phyloP scores from a whole-genome alignment of 2,329 filamentous ascomycete genomes.

The Podosphaera xanthii region DNA sequence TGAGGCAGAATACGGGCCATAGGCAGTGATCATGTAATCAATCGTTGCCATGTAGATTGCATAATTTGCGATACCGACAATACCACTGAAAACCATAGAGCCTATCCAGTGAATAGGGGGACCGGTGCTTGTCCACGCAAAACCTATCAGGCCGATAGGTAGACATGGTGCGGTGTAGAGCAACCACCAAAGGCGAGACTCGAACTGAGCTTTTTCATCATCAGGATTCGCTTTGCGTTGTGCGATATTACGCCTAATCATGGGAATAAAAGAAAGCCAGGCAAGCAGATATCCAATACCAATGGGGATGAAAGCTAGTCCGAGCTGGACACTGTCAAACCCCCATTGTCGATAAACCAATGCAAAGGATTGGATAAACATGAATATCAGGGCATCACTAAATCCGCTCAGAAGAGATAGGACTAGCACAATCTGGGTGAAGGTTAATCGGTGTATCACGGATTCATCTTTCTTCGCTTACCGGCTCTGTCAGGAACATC shows the following conservation, averaged over 20 bases:
- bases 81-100: slow-evolving; percentile 37
- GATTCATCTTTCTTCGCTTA: background rate
- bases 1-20: slow-evolving; percentile 49
- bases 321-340: slow-evolving; percentile 32
- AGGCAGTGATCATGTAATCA: slow-evolving; percentile 56
- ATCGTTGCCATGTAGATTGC: slow-evolving; percentile 53
- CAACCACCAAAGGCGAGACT: slow-evolving; percentile 42
- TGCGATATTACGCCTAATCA: slow-evolving; percentile 29
- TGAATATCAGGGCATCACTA: slow-evolving; percentile 54
- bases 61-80: slow-evolving; percentile 54
- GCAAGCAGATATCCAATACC: slow-evolving; percentile 42
- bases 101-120: slow-evolving; percentile 45
- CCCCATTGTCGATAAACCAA: slow-evolving; percentile 46
- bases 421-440: slow-evolving; percentile 34
- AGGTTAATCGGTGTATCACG: background rate
- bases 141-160: slow-evolving; percentile 45
- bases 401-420: slow-evolving; percentile 51
- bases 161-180: slow-evolving; percentile 36
- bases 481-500: slow-evolving; percentile 50
- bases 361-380: slow-evolving; percentile 49
- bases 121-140: slow-evolving; percentile 28
- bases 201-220: slow-evolving; percentile 40
- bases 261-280: slow-evolving; percentile 35
- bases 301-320: slow-evolving; percentile 41
- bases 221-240: slow-evolving; percentile 26